Evolutionary conservation across 768 basidiomycete genomes (phyloP).

Genomic region (Russula foetens): DNA sequence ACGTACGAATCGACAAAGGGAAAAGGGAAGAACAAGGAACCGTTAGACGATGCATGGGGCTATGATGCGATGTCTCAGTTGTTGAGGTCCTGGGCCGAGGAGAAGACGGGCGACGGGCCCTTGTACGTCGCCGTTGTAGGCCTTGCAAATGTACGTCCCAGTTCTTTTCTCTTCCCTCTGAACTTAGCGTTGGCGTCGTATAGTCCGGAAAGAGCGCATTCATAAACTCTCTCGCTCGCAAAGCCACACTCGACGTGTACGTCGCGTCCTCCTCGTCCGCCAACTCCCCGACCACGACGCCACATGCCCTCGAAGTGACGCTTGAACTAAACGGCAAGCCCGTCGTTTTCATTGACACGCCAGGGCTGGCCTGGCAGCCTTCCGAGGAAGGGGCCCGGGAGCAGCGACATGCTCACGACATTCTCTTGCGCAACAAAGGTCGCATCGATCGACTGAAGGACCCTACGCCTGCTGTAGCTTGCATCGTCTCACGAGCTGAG

Average conservation of each 20-base stretch:
- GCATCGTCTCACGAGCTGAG: constrained; percentile 60
- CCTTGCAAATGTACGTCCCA: constrained; percentile 60
- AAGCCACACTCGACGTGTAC: constrained; percentile 49
- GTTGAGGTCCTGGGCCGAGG: constrained; percentile 40
- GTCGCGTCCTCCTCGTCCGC: constrained; percentile 34
- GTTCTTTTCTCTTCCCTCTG: neutral
- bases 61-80: constrained; percentile 41
- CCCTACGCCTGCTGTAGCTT: constrained; percentile 46
- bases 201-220: constrained; percentile 82
- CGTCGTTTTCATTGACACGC: constrained; percentile 77
- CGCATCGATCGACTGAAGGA: constrained; percentile 83
- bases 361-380: constrained; percentile 62
- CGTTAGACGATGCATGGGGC: constrained; percentile 54
- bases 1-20: constrained; percentile 22
- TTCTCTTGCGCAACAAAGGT: constrained; percentile 72
- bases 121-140: constrained; percentile 75
- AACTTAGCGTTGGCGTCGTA: constrained; percentile 1
- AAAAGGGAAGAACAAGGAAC: constrained; percentile 38
- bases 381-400: constrained; percentile 32
- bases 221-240: constrained; percentile 65
- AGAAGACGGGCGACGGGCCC: constrained; percentile 40
- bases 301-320: constrained; percentile 53
- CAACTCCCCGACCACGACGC: constrained; percentile 65
- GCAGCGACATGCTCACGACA: constrained; percentile 48
- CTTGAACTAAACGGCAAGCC: constrained; percentile 39